Evolutionary conservation across 768 basidiomycete genomes (phyloP), one percentile per base, ranked within the genome.

Genomic region (Suillus discolor): DNA sequence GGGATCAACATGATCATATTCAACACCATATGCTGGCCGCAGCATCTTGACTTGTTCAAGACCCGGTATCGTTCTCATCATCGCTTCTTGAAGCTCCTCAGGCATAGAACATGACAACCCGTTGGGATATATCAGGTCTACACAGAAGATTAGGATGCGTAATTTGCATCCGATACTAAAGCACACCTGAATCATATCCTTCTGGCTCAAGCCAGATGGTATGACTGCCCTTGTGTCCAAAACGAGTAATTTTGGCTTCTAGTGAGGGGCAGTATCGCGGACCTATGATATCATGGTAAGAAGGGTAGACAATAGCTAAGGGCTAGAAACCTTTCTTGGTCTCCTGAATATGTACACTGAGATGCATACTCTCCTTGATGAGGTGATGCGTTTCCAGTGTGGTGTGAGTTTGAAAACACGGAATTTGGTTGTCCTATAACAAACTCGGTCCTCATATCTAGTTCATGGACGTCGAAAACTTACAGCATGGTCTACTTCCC

Each of bases 241-340:
- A 96, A 15, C 93, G 86, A 45, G 88, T 80, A 11, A 97, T 86
- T 74, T 97, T 97, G 12, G 92, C 87, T 75, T 97, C 95, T 1
- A 97, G 82, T 0, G 93, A 94, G 7, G 95, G 95, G 68, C 95
- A 97, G 75, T 97, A 97, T 23, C 95, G 85, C 6, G 95, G 95
- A 2, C 94, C 93, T 94, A 4, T 57, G 36, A 54, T 55, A 34
- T 12, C 31, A 59, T 16, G n/a, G n/a, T 59, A 61, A 62, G n/a
- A 23, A 25, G 2, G 23, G n/a, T 36, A 51, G 31, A 39, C 20
- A 36, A 59, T 3, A 59, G 2, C 25, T 16, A 57, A 5, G 51
- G 16, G n/a, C 20, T 42, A 60, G 57, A 4, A 9, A 88, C 93
- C 94, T 79, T 92, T 94, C 77, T 89, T 91, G 0, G 93, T 91